Base-by-base conservation (phyloP, 2,329 filamentous ascomycete genomes). In the Sarocladiaceae sp. region DNA sequence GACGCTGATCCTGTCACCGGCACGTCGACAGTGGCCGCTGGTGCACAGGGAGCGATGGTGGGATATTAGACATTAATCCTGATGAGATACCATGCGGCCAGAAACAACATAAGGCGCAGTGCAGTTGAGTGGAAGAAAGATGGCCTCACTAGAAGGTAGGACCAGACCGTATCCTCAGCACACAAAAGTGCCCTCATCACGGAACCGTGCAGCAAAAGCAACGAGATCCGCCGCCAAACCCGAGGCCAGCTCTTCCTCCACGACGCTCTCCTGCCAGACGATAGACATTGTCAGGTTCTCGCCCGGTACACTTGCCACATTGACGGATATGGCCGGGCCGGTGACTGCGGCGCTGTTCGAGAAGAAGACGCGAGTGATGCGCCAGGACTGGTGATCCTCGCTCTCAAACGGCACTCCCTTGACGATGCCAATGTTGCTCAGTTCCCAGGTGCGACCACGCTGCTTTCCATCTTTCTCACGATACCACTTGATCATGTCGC, bases 401-500 rank as follows among this genome's bases (percentile, higher is more conserved):
- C 13, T 16, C 6, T 32, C 40, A 18, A 43, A 33, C 10, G 40
- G 40, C 10, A 33, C 26, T 4, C 40, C 40, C 4, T 58, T 53
- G n/a, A 72, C 53, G 12, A 61, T 60, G 1, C 76, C 76, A 4
- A 78, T 47, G 51, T 79, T 80, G 48, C 70, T 77, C 4, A 79
- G 52, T 48, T 72, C 69, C 68, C 73, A 79, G 1, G 71, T 69
- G 3, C 52, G 51, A 2, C 61, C 55, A 9, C 73, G 65, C 11
- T 58, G 51, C 44, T 61, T 55, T 1, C 73, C 73, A 13, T 76
- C 53, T 51, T 68, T 69, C 1, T 55, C 53, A 3, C 52, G 48
- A 50, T 69, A 70, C 48, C 64, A 69, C 2, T 53, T 51, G 31
- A 58, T 55, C 59, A 68, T 73, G 58, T 79, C 67, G 2, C 54